phyloP scores from a whole-genome alignment of 306 rosid species.

The Medicago lupulina region DNA sequence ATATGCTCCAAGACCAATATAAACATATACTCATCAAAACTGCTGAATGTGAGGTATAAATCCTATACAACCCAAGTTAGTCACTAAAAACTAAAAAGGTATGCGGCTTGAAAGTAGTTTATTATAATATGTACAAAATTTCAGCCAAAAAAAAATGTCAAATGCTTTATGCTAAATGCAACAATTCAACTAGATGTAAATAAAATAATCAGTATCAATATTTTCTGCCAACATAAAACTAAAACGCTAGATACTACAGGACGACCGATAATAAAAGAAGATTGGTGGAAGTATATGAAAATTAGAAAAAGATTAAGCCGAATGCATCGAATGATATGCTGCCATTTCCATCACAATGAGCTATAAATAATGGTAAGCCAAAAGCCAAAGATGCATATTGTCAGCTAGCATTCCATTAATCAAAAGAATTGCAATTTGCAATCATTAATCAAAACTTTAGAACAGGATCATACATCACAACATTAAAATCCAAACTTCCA shows the following conservation, averaged over 20 bases:
- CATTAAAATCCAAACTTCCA: background rate
- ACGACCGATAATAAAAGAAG: background rate
- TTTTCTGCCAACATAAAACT: background rate
- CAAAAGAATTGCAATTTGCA: conserved; percentile 7
- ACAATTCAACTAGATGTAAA: conserved; percentile 11
- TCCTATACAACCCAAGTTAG: conserved; percentile 7
- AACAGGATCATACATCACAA: background rate
- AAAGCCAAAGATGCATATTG: conserved; percentile 6
- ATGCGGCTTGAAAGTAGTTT: background rate
- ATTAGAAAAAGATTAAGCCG: background rate
- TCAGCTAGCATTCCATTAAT: background rate
- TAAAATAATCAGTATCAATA: background rate
- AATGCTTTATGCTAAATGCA: conserved; percentile 6
- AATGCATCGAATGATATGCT: background rate
- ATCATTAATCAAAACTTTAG: background rate
- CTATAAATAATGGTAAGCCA: conserved; percentile 9
- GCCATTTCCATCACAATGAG: conserved; percentile 20
- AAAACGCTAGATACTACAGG: background rate
- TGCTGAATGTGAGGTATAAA: background rate
- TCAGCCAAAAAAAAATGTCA: background rate
- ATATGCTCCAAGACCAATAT: background rate
- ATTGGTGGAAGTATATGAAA: background rate
- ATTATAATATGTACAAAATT: background rate
- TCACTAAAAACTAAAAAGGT: background rate
- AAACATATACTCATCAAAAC: background rate